Conservation (phyloP, 2,329 filamentous ascomycete species). For the Fusarium lateritium region DNA sequence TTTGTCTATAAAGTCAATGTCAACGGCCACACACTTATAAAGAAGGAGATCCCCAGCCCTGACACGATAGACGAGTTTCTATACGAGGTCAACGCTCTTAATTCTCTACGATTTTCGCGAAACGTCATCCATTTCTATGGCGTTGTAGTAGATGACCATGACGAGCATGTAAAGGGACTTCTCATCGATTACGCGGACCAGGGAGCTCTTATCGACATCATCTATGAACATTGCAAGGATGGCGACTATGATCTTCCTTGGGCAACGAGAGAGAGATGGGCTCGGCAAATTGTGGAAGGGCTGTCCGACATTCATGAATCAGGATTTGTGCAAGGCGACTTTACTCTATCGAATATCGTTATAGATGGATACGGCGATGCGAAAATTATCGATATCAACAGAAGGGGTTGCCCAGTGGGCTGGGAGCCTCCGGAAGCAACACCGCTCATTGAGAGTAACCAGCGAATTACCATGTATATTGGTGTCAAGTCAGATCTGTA, state of each 20-base stretch:
- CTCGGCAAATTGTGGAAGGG: constrained; percentile 89
- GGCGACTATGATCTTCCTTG: constrained; percentile 73
- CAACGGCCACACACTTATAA: constrained; percentile 80
- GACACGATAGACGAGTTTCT: constrained; percentile 97
- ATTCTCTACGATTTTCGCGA: constrained; percentile 77
- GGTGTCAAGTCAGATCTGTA: constrained; percentile 97
- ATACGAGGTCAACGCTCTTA: constrained; percentile 97
- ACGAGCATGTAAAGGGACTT: constrained; percentile 86
- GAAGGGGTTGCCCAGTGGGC: constrained; percentile 94
- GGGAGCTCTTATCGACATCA: constrained; percentile 89
- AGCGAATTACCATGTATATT: constrained; percentile 96
- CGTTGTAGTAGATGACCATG: constrained; percentile 90
- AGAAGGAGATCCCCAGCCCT: constrained; percentile 97
- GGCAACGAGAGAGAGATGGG: constrained; percentile 86
- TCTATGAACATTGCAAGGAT: constrained; percentile 82
- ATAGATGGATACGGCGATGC: constrained; percentile 87
- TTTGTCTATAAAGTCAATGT: constrained; percentile 95
- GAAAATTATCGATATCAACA: constrained; percentile 98
- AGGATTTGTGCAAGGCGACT: constrained; percentile 97
- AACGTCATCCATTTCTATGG: constrained; percentile 91
- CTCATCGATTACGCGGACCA: constrained; percentile 90
- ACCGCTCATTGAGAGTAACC: constrained; percentile 86
- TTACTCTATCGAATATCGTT: constrained; percentile 97
- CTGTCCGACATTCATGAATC: constrained; percentile 94
- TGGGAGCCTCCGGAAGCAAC: constrained; percentile 97